These are phyloP conservation scores for Naematelia encephala DNA, from an alignment of 768 basidiomycete species.

Conservation along the genomic window DNA sequence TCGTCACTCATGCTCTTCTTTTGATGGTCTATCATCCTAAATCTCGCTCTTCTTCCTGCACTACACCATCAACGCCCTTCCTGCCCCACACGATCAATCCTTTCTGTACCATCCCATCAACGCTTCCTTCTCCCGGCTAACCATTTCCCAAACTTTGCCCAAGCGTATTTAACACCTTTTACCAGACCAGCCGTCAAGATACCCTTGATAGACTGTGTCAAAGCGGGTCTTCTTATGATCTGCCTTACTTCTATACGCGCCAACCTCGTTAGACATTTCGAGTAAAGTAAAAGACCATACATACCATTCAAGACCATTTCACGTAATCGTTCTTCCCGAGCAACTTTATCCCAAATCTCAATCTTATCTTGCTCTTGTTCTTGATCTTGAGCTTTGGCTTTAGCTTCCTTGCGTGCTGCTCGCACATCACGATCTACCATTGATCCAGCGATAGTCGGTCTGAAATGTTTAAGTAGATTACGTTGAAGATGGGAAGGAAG, in stretches of 20 bases:
- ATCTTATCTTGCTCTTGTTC: background rate
- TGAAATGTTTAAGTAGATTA: conserved; percentile 6
- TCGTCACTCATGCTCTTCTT: too few relatives aligned
- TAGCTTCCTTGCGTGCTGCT: background rate
- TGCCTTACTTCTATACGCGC: conserved; percentile 61
- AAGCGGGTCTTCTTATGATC: conserved; percentile 79
- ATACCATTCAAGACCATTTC: conserved; percentile 8
- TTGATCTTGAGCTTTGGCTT: conserved; percentile 19
- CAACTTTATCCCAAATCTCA: conserved; percentile 5
- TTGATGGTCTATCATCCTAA: too few relatives aligned
- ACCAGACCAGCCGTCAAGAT: conserved; percentile 73
- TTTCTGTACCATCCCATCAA: background rate
- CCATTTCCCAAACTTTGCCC: conserved; percentile 82
- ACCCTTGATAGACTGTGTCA: conserved; percentile 80
- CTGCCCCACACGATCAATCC: too few relatives aligned
- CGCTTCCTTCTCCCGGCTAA: conserved; percentile 53
- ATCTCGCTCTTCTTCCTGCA: too few relatives aligned
- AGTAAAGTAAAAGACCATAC: background rate
- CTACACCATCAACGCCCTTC: too few relatives aligned
- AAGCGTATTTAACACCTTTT: conserved; percentile 72
- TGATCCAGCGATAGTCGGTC: conserved; percentile 12
- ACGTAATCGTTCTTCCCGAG: conserved; percentile 12
- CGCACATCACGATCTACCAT: conserved; percentile 3
- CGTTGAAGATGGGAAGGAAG: conserved; percentile 67
- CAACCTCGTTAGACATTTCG: background rate